Evolutionary conservation across 2,329 filamentous ascomycete genomes (phyloP), one percentile per base, ranked within the genome.

Genomic region (Arthrobotrys entomopaga): DNA sequence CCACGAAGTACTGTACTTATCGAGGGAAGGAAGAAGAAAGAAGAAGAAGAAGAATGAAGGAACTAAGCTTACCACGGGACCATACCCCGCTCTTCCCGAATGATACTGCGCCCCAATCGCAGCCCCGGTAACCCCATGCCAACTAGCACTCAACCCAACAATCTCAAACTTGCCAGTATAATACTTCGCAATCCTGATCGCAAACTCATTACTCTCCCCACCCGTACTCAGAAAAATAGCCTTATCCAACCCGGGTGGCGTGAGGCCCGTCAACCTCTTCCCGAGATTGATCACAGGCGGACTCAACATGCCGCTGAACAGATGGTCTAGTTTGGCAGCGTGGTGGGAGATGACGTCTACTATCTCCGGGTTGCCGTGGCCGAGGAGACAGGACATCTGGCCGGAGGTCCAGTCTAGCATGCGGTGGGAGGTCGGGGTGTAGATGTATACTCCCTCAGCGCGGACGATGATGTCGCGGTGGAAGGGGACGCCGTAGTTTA

Each of bases 91-190:
- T 1, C 86, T 81, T 0, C 86, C 86, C 11, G 83, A 82, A 49
- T 84, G 83, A 78, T 87, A 88, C 1, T 85, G 85, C 0, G 87
- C 85, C 0, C 83, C 83, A 0, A 83, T 81, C 0, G 87, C 83
- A 2, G 82, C 85, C 3, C 82, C 82, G 0, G 87, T 89, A 69
- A 90, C 82, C 15, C 88, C 88, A 79, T 90, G 88, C 82, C 85
- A 90, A 38, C 85, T 86, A 0, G 85, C 85, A 0, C 83, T 84
- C 60, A 90, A 82, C 0, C 83, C 88, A 3, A 90, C 86, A 58
- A 90, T 84, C 79, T 90, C 87, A 77, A 87, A 90, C 59, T 88
- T 89, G 0, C 87, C 87, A 0, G 88, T 90, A 77, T 85, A 88
- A 8, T 83, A 80, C 77, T 90, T 90, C 2, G 88, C 88, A 76